Conservation (phyloP, 2,329 filamentous ascomycete species). For the Colletotrichum musae region DNA sequence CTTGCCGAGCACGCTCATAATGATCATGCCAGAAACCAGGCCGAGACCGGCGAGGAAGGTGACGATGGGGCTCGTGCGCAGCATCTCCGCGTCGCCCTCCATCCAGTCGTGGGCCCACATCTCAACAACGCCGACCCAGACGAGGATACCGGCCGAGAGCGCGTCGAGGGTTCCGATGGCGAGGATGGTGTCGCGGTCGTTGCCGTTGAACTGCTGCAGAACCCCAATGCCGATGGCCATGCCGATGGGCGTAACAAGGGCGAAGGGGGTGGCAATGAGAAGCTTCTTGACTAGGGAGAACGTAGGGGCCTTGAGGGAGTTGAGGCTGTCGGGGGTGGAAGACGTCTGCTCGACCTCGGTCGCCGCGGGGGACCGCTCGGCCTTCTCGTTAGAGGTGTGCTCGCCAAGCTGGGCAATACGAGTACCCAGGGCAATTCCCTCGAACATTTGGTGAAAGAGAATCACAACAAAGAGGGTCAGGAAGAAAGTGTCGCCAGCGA, state of each 20-base stretch:
- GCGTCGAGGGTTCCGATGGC: slow-evolving; percentile 83
- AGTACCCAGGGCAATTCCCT: slow-evolving; percentile 81
- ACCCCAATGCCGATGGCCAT: slow-evolving; percentile 87
- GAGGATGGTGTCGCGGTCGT: slow-evolving; percentile 76
- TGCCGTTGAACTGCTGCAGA: slow-evolving; percentile 79
- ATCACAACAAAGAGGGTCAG: slow-evolving; percentile 76
- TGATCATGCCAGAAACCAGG: slow-evolving; percentile 72
- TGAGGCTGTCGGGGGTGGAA: slow-evolving; percentile 23
- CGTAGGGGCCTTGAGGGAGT: slow-evolving; percentile 23
- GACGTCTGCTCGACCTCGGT: slow-evolving; percentile 47
- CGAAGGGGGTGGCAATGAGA: slow-evolving; percentile 74
- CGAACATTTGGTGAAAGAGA: slow-evolving; percentile 84
- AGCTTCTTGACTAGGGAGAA: slow-evolving; percentile 67
- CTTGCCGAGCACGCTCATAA: slow-evolving; percentile 83
- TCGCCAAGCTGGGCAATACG: slow-evolving; percentile 74
- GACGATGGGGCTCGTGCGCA: slow-evolving; percentile 62
- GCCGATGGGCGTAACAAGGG: slow-evolving; percentile 80
- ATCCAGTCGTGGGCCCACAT: slow-evolving; percentile 86
- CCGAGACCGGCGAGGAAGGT: slow-evolving; percentile 66
- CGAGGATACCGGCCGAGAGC: slow-evolving; percentile 80
- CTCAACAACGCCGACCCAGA: slow-evolving; percentile 86
- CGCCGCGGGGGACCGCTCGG: background rate
- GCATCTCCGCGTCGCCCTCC: slow-evolving; percentile 65
- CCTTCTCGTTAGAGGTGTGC: slow-evolving; percentile 15
- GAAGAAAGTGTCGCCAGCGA: slow-evolving; percentile 70